Conservation (phyloP, 2,329 filamentous ascomycete species). For the Plectosphaerella cucumerina region DNA sequence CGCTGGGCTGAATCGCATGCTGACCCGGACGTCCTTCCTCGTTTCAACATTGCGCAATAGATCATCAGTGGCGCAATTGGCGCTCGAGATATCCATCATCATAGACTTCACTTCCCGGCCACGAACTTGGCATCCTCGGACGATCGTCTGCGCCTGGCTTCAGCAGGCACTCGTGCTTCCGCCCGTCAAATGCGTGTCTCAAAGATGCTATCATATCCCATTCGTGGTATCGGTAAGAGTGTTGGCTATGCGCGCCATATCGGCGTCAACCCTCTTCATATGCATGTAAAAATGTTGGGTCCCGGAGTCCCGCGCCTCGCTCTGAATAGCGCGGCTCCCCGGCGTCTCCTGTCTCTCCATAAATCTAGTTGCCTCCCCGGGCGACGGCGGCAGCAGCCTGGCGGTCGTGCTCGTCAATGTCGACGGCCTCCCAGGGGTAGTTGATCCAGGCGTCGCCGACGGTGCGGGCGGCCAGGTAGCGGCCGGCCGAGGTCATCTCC, state of each 20-base stretch:
- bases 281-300: too few relatives aligned
- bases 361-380: conserved; percentile 24
- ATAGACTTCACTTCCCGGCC: background rate
- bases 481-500: conserved; percentile 67
- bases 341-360: conserved; percentile 6
- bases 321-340: conserved; percentile 1
- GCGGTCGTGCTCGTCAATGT: conserved; percentile 89
- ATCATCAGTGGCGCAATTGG: background rate
- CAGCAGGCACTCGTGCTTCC: too few relatives aligned
- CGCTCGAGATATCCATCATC: background rate
- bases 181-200: too few relatives aligned
- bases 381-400: conserved; percentile 45
- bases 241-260: background rate
- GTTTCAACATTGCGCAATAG: background rate
- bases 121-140: too few relatives aligned
- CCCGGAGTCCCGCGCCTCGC: background rate
- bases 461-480: conserved; percentile 83
- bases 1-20: conserved; percentile 26
- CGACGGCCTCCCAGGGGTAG: conserved; percentile 95
- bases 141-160: too few relatives aligned
- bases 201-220: background rate
- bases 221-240: background rate
- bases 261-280: background rate
- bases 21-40: background rate
- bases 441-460: conserved; percentile 97